phyloP scores from a whole-genome alignment of 176 grass and related monocot species.

The Zea luxurians region DNA sequence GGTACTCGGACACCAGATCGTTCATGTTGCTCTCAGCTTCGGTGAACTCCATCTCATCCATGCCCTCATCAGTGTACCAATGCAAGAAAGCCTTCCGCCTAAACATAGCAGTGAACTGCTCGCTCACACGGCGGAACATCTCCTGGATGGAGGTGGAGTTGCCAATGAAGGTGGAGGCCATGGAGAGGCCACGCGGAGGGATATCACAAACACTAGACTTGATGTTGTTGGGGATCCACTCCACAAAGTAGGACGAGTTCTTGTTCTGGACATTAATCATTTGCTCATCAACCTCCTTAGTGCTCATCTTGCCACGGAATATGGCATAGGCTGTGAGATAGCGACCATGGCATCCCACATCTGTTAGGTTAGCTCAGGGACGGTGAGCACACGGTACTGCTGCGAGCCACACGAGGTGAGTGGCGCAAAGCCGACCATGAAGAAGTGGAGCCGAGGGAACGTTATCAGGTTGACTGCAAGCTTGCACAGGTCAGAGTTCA shows the following conservation, averaged over 20 bases:
- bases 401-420: too few species aligned
- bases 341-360: constrained; percentile 51
- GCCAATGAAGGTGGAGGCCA: too few species aligned
- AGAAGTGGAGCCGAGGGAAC: too few species aligned
- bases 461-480: too few species aligned
- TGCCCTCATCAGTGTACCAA: constrained; percentile 88
- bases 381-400: too few species aligned
- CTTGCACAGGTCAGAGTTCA: too few species aligned
- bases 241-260: constrained; percentile 79
- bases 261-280: constrained; percentile 97
- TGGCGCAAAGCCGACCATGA: too few species aligned
- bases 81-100: constrained; percentile 95
- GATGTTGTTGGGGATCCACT: constrained; percentile 91
- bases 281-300: constrained; percentile 82
- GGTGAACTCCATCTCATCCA: constrained; percentile 97
- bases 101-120: constrained; percentile 94
- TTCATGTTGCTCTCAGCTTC: too few species aligned
- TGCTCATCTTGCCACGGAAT: constrained; percentile 94
- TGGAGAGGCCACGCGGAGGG: constrained; percentile 54
- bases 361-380: too few species aligned
- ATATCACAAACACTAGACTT: constrained; percentile 92
- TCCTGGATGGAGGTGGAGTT: too few species aligned
- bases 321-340: constrained; percentile 85
- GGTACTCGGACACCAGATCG: too few species aligned
- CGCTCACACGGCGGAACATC: too few species aligned